Conservation (phyloP, 2,329 filamentous ascomycete species). For the Colletotrichum neosansevieriae region DNA sequence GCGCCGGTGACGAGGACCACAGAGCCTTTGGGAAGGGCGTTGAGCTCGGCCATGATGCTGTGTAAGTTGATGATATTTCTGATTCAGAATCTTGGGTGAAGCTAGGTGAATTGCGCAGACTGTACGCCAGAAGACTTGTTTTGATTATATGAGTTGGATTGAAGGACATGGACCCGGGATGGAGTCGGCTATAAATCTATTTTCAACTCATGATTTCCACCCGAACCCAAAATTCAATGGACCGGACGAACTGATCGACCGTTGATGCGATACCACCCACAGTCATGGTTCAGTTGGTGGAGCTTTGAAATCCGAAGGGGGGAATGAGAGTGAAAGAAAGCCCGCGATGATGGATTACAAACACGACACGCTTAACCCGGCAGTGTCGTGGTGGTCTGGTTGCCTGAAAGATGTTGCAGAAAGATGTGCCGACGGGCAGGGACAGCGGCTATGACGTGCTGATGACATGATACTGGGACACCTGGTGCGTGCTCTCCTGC, state of each 20-base stretch:
- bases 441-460: too few species aligned
- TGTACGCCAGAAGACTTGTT: not conserved
- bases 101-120: not conserved
- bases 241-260: not conserved
- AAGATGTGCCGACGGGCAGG: too few species aligned
- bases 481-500: too few species aligned
- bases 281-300: not conserved
- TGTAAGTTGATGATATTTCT: not conserved
- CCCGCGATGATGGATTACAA: conserved; percentile 9
- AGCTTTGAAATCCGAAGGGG: conserved; percentile 3
- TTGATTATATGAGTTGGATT: not conserved
- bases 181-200: not conserved
- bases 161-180: not conserved
- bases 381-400: not conserved
- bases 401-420: not conserved
- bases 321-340: not conserved
- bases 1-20: conserved; percentile 56
- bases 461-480: too few species aligned
- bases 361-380: not conserved
- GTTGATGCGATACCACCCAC: not conserved
- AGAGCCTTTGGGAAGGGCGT: conserved; percentile 46
- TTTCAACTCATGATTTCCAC: not conserved
- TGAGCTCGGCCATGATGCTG: conserved; percentile 23
- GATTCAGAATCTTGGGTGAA: not conserved
- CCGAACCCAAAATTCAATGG: not conserved